Evolutionary conservation across 2,329 filamentous ascomycete species (phyloP), one percentile per base, ranked within the genome.

Genomic region (Colletotrichum cuscutae): DNA sequence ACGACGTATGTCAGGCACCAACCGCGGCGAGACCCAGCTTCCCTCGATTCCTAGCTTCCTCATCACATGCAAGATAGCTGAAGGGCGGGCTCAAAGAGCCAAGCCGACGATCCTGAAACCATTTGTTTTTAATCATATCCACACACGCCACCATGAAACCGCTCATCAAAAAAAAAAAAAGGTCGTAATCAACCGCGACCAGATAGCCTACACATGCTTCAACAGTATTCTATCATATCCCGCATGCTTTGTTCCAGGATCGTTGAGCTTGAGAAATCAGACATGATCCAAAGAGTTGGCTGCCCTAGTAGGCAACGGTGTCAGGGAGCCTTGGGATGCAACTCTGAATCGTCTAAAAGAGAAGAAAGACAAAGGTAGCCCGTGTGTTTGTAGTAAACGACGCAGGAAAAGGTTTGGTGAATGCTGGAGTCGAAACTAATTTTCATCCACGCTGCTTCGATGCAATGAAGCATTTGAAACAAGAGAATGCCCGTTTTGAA

Each of bases 81-180:
- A 35, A 49, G 56, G 5, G 12, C 52, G 13, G 24, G n/a, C 24
- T 28, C 24, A 35, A 54, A 61, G 65, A 66, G 35, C 56, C 68
- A 57, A 62, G 62, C 42, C 67, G 32, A 62, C 32, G 67, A 71
- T 71, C 71, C 56, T 73, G 68, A 73, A 73, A 65, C 67, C 65
- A 57, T 37, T 49, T 58, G 35, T 26, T 26, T 32, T 42, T 32
- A 32, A 46, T 57, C 35, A 13, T 53, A 22, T 42, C n/a, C 42
- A 13, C 61, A 42, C 28, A 62, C 19, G 28, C 35, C 28, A 35
- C 63, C 57, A 52, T 42, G 35, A 54, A n/a, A 42, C 3, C 62
- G 60, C 59, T 65, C 70, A 7, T 59, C 15, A 60, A 22, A 49
- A 26, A 26, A 24, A 24, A 30, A 32, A 58, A 62, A 26, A 58